Conservation (phyloP, 129 eudicot species). For the Tagetes erecta region DNA sequence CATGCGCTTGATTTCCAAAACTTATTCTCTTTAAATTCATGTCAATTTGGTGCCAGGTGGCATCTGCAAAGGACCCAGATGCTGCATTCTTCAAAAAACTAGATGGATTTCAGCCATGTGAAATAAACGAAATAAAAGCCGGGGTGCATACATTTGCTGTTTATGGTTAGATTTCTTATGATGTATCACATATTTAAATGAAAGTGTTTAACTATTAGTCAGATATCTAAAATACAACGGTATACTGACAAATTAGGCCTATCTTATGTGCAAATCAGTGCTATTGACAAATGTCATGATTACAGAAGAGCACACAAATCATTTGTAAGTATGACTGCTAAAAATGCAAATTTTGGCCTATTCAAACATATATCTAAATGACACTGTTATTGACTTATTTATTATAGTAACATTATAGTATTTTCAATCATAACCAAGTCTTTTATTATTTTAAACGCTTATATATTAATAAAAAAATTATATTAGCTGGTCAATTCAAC, state of each 20-base stretch:
- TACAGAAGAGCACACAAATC: neutral
- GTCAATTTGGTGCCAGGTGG: slow-evolving; percentile 47
- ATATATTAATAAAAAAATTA: neutral
- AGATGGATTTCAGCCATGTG: slow-evolving; percentile 98
- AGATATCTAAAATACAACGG: neutral
- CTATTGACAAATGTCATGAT: neutral
- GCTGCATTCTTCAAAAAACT: slow-evolving; percentile 81
- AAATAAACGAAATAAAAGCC: slow-evolving; percentile 81
- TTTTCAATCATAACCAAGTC: neutral
- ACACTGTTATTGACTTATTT: neutral
- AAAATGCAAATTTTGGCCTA: neutral
- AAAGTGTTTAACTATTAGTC: slow-evolving; percentile 4
- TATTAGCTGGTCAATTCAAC: neutral
- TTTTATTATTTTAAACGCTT: too few relatives aligned
- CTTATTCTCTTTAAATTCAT: slow-evolving; percentile 17
- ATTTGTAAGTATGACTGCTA: neutral
- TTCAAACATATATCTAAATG: neutral
- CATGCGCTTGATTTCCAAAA: neutral
- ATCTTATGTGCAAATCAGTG: neutral
- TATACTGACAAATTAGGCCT: neutral
- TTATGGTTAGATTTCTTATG: slow-evolving; percentile 56
- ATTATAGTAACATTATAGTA: neutral
- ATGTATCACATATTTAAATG: neutral
- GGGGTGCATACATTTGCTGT: slow-evolving; percentile 89
- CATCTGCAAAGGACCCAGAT: slow-evolving; percentile 84